Evolutionary conservation across 371 early-diverging fungal genomes (phyloP).

Genomic region (Basidiobolus meristosporus): DNA sequence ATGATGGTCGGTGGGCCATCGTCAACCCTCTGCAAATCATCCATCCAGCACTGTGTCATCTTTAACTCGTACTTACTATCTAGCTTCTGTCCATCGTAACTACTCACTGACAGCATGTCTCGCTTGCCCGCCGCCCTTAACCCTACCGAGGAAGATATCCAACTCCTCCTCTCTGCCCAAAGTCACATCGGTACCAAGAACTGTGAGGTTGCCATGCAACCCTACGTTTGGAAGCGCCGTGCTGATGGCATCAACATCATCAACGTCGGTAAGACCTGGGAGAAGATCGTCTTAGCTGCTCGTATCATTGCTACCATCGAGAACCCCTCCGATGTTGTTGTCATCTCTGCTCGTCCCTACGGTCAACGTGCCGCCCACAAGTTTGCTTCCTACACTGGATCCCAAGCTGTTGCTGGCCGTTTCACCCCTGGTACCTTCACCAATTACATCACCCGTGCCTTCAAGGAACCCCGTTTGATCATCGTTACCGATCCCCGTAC

Average conservation of each 20-base stretch:
- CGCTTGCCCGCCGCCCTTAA: slow-evolving; percentile 4
- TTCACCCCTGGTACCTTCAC: slow-evolving; percentile 99
- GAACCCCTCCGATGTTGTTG: slow-evolving; percentile 89
- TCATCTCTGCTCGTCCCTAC: slow-evolving; percentile 90
- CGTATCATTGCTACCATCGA: slow-evolving; percentile 92
- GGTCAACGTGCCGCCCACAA: slow-evolving; percentile 98
- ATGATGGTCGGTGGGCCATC: too few species aligned
- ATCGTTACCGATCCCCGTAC: slow-evolving; percentile 95
- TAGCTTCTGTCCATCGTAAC: too few species aligned
- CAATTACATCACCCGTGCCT: slow-evolving; percentile 96
- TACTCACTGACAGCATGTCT: slow-evolving; percentile 3
- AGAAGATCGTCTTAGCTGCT: slow-evolving; percentile 98
- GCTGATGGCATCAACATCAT: slow-evolving; percentile 92
- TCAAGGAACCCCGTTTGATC: slow-evolving; percentile 96
- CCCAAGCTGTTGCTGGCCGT: slow-evolving; percentile 94
- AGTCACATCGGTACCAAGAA: slow-evolving; percentile 86
- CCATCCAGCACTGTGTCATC: too few species aligned
- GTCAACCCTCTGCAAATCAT: too few species aligned
- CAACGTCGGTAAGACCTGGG: slow-evolving; percentile 98
- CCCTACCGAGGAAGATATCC: slow-evolving; percentile 70
- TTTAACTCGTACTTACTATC: too few species aligned
- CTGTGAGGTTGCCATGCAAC: slow-evolving; percentile 67
- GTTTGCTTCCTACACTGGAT: slow-evolving; percentile 94
- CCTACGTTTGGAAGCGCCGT: slow-evolving; percentile 88
- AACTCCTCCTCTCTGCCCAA: slow-evolving; percentile 84